phyloP scores from a whole-genome alignment of 768 basidiomycete genomes.

The Hypholoma fasciculare region DNA sequence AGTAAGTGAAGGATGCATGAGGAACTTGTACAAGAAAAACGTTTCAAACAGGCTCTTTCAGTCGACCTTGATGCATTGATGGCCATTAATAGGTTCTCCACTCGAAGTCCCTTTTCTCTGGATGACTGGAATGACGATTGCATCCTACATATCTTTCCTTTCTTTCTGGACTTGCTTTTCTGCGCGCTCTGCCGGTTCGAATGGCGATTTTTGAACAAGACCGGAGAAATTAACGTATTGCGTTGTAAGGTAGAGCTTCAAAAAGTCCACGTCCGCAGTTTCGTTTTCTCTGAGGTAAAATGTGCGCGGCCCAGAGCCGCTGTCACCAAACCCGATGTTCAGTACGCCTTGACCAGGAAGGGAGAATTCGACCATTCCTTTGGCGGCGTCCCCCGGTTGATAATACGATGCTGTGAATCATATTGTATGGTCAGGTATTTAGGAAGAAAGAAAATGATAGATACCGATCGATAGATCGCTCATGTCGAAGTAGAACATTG shows the following conservation, averaged over 20 bases:
- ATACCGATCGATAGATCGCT: not conserved
- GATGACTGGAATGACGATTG: not conserved
- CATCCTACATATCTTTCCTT: not conserved
- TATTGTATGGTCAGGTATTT: not conserved
- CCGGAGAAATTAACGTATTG: not conserved
- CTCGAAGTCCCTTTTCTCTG: too few relatives aligned
- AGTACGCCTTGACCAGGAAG: not conserved
- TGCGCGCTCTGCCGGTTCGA: not conserved
- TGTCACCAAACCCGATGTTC: not conserved
- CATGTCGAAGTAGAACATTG: constrained; percentile 1
- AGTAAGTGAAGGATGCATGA: too few relatives aligned
- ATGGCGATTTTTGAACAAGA: not conserved
- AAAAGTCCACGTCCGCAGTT: not conserved
- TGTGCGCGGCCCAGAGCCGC: not conserved
- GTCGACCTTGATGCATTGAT: too few relatives aligned
- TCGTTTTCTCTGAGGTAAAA: not conserved
- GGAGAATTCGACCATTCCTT: not conserved
- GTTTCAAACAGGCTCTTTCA: too few relatives aligned
- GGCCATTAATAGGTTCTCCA: too few relatives aligned
- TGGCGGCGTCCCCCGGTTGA: not conserved
- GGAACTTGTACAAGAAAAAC: too few relatives aligned
- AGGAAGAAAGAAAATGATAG: not conserved
- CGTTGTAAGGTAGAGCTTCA: constrained; percentile 1
- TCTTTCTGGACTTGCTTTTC: not conserved
- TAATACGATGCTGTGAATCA: not conserved